Evolutionary conservation across 2,329 filamentous ascomycete species (phyloP), one percentile per base, ranked within the genome.

Genomic region (Diaporthe citriasiana): DNA sequence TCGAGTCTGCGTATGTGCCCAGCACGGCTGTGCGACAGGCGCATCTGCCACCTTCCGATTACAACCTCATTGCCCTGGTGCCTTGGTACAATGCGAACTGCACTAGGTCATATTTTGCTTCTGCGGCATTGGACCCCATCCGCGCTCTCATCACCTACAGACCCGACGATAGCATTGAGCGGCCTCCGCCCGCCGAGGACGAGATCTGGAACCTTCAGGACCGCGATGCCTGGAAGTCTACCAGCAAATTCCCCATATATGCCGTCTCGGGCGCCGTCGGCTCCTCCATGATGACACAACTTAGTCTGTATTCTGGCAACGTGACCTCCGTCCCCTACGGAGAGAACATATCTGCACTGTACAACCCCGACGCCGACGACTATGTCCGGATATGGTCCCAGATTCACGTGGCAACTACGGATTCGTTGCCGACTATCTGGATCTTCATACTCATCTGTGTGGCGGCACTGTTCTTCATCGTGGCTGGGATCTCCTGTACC

Each of bases 21-120:
- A 78, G 82, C 50, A 95, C 97, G 81, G 94, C 91, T 71, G 97
- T 94, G 17, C 90, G 93, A 22, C 88, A 90, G 78, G 82, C 83
- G n/a, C 88, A 97, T 79, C 89, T 98, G 0, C 91, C 91, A 0
- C 85, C 87, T 0, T 88, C 88, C 65, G 91, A 93, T 77, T 95
- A 94, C 81, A 91, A 93, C 72, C 86, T 95, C 69, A 90, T 98
- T 78, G 95, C 93, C 38, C 85, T 98, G 70, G 95, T 94, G 33
- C 96, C 96, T 38, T 98, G 96, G 95, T 91, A 95, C 78, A 93
- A 89, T 76, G 85, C 88, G 10, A 85, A 90, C 35, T 99, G 96
- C 81, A 93, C 94, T 17, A 83, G 88, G 72, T 89, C 92, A 57
- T 98, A 95, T 81, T 87, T 98, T 60, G 83, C 87, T 25, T 87